A percentile compares a stretch with the other conserved stretches of the same genome.
These are phyloP conservation scores for Leucosporidium creatinivorum DNA, from an alignment of 768 basidiomycete species.

Conservation along the genomic window DNA sequence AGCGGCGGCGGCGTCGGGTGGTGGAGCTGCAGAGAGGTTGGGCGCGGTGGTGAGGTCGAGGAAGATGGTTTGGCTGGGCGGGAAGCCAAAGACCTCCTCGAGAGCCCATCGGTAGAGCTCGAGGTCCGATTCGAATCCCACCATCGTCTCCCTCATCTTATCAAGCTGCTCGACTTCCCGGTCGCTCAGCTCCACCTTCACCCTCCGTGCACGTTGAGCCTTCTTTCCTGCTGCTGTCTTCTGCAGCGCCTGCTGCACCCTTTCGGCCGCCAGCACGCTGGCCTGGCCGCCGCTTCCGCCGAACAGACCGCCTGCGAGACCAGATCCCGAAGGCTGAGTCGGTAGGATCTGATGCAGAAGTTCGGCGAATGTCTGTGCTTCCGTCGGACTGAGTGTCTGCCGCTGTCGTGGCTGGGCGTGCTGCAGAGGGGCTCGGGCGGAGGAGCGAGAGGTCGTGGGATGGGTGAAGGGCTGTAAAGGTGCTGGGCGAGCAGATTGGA, in stretches of 20 bases:
- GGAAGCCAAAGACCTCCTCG: conserved; percentile 57
- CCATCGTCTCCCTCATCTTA: conserved; percentile 64
- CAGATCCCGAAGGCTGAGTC: not conserved
- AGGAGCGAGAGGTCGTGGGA: no score
- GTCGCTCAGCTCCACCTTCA: not conserved
- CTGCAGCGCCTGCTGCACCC: not conserved
- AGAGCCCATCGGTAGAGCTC: conserved; percentile 67
- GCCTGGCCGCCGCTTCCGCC: not conserved
- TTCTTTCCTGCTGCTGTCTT: not conserved
- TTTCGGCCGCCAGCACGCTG: conserved; percentile 13
- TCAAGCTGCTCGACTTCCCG: conserved; percentile 46
- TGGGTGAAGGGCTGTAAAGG: no score
- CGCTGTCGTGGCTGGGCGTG: conserved; percentile 5
- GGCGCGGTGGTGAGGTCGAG: conserved; percentile 3
- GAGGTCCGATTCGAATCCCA: conserved; percentile 59
- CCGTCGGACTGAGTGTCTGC: conserved; percentile 14
- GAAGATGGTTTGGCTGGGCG: conserved; percentile 28
- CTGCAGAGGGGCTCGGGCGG: no score
- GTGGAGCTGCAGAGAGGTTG: not conserved
- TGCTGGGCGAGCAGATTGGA: no score
- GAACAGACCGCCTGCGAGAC: not conserved
- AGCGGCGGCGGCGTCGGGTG: not conserved
- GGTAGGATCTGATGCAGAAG: conserved; percentile 28
- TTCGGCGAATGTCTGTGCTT: conserved; percentile 28
- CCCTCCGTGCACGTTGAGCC: not conserved